Conservation (phyloP, 2,329 filamentous ascomycete species). For the Colletotrichum sp. region DNA sequence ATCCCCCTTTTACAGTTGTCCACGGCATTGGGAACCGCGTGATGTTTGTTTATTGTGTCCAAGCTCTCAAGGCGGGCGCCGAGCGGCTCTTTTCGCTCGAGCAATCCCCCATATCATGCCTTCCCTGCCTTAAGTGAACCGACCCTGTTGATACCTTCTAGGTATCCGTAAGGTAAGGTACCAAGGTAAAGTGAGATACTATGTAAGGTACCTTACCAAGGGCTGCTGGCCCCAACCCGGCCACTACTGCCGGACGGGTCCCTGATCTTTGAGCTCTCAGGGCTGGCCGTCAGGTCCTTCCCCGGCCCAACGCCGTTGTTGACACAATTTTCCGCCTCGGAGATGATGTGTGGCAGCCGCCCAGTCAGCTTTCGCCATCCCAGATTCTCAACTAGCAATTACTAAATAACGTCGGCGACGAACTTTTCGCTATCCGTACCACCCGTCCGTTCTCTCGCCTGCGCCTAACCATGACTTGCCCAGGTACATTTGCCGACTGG, state of each 20-base stretch:
- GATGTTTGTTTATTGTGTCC: background rate
- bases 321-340: background rate
- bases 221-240: background rate
- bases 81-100: background rate
- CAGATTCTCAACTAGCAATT: background rate
- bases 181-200: too few species aligned
- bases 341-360: background rate
- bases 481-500: background rate
- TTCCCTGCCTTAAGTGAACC: background rate
- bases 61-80: background rate
- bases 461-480: background rate
- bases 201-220: background rate
- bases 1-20: background rate
- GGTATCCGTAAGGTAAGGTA: too few species aligned
- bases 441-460: background rate
- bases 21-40: background rate
- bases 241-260: conserved; percentile 3
- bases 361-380: background rate
- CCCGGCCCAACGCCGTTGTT: background rate
- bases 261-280: background rate
- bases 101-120: background rate
- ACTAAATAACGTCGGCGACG: background rate
- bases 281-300: background rate
- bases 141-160: conserved; percentile 1
- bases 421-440: background rate